These are phyloP conservation scores for Pogostemon cablin DNA, from an alignment of 257 asterid genomes.

Conservation along the genomic window DNA sequence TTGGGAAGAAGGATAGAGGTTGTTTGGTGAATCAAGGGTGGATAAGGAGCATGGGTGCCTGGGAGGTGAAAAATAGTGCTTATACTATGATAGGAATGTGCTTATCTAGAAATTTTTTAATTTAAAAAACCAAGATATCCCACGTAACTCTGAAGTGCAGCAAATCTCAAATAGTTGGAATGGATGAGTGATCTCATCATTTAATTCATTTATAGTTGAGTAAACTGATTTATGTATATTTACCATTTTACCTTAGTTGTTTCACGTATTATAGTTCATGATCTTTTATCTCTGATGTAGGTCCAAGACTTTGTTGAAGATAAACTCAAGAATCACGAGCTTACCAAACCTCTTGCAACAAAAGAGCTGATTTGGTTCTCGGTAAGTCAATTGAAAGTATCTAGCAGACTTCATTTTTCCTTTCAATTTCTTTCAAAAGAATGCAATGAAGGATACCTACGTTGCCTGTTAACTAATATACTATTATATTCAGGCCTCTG, in stretches of 20 bases:
- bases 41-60: background rate
- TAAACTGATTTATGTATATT: conserved; percentile 11
- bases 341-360: conserved; percentile 72
- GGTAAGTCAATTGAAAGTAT: conserved; percentile 48
- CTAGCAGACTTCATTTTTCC: conserved; percentile 10
- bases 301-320: conserved; percentile 69
- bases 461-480: conserved; percentile 23
- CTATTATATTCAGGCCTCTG: conserved; percentile 48
- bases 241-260: background rate
- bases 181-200: background rate
- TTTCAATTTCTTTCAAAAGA: background rate
- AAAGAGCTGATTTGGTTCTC: conserved; percentile 85
- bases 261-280: conserved; percentile 16
- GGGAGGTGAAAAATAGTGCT: conserved; percentile 3
- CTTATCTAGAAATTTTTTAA: background rate
- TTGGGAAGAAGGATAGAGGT: background rate
- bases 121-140: background rate
- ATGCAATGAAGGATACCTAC: background rate
- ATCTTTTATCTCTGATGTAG: conserved; percentile 45
- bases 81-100: background rate
- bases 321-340: conserved; percentile 71
- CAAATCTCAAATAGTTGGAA: background rate
- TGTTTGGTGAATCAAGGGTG: conserved; percentile 1
- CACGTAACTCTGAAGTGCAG: background rate
- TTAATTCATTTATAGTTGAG: conserved; percentile 9